These are phyloP conservation scores for Umbellularia californica DNA, from an alignment of 164 flowering plant genomes.

Conservation along the genomic window DNA sequence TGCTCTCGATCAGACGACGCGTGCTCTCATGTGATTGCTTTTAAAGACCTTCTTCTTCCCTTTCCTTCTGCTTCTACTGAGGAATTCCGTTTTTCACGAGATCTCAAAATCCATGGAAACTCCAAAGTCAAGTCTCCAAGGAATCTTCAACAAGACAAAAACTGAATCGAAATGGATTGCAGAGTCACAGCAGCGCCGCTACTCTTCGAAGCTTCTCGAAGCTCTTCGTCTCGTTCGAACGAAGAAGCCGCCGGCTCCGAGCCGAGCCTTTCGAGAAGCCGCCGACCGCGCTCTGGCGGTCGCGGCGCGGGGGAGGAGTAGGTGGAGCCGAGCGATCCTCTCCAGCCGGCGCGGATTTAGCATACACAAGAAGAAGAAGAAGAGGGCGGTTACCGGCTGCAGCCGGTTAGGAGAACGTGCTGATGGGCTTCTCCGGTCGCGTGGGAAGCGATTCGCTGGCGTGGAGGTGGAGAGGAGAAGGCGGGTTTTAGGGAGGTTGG, in stretches of 20 bases:
- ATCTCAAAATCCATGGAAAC: too few relatives aligned
- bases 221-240: constrained; percentile 44
- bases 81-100: too few relatives aligned
- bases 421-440: constrained; percentile 21
- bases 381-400: constrained; percentile 4
- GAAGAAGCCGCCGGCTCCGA: constrained; percentile 21
- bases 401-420: constrained; percentile 27
- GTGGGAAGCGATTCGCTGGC: constrained; percentile 12
- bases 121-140: too few relatives aligned
- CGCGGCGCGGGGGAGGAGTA: constrained; percentile 54
- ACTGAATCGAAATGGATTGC: constrained; percentile 27
- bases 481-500: constrained; percentile 52
- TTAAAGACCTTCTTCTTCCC: too few relatives aligned
- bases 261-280: constrained; percentile 56
- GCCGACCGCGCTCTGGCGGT: constrained; percentile 66
- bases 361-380: constrained; percentile 25
- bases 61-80: too few relatives aligned
- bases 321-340: constrained; percentile 84
- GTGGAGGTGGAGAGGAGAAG: constrained; percentile 43
- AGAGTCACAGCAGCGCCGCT: constrained; percentile 36
- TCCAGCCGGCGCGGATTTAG: constrained; percentile 44
- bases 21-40: too few relatives aligned
- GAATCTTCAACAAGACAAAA: background rate
- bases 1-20: too few relatives aligned
- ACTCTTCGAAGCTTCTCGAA: constrained; percentile 58